Evolutionary conservation across 169 alveolate species (phyloP).

Genomic region (Cryptosporidium bovis): DNA sequence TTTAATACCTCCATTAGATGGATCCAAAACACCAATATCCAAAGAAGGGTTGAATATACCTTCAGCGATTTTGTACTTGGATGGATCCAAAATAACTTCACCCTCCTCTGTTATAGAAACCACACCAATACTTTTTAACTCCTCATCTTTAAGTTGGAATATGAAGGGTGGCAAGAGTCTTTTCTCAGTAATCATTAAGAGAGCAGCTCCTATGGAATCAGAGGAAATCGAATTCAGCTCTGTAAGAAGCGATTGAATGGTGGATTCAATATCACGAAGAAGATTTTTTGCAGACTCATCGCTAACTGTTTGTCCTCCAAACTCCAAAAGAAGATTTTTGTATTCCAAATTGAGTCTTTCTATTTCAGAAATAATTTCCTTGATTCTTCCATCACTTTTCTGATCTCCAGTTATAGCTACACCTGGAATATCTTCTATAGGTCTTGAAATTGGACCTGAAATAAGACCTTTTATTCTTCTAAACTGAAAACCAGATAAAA

Average conservation of each 20-base stretch:
- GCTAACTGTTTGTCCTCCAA: background rate
- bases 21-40: conserved; percentile 6
- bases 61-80: background rate
- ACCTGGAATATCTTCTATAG: conserved; percentile 5
- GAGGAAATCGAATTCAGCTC: conserved; percentile 27
- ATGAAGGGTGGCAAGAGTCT: background rate
- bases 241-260: conserved; percentile 14
- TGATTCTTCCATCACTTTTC: background rate
- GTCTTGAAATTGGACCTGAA: background rate
- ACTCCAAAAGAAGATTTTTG: background rate
- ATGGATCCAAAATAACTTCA: conserved; percentile 2
- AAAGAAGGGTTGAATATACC: conserved; percentile 18
- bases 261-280: conserved; percentile 1
- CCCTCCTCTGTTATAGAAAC: conserved; percentile 16
- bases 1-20: conserved; percentile 5
- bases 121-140: background rate
- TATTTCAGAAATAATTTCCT: conserved; percentile 32
- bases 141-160: background rate
- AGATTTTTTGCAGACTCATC: conserved; percentile 11
- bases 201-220: conserved; percentile 10
- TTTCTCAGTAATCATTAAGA: conserved; percentile 4
- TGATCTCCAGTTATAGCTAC: background rate
- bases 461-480: conserved; percentile 33
- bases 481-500: conserved; percentile 5
- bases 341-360: conserved; percentile 41